Evolutionary conservation across 208 protist species (phyloP), one percentile per base, ranked within the genome.

Genomic region (Leishmania mexicana): DNA sequence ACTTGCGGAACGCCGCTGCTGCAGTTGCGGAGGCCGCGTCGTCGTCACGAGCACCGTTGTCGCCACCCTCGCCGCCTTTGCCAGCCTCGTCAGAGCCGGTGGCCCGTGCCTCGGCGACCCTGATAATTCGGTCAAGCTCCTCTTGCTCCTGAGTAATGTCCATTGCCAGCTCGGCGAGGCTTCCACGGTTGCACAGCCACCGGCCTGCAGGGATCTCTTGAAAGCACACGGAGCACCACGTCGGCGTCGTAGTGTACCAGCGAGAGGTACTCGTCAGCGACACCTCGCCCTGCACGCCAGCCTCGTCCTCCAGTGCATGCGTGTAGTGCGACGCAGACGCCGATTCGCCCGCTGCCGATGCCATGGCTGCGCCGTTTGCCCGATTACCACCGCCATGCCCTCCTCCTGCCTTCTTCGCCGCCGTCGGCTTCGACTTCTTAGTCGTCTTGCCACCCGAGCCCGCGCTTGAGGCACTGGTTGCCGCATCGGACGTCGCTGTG

Each of bases 221-320:
- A n/a, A 93, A 81, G 78, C 92, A 92, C 31, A 83, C 87, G 42
- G 84, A 85, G 65, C 92, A 95, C 70, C 83, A 85, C 28, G 88
- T 85, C 8, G 81, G 53, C 76, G 65, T 71, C 38, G 79, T 87
- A n/a, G 85, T 86, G 67, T 81, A 84, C 76, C 76, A 83, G 38
- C 79, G 82, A n/a, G 57, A n/a, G 40, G 70, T 42, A 3, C 31
- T 57, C 3, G 31, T 31, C 35, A 19, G 13, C 0, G 53, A 62
- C 31, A 28, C 19, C 47, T 11, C 53, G 28, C 19, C 17, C 51
- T 76, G 47, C n/a, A 42, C 13, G 31, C 38, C 31, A 5, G 19
- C 57, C 15, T 78, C 75, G 75, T 49, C 75, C 24, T 65, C 11
- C 53, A 78, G 57, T 1, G 75, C 57, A n/a, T 78, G 75, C 38